Conservation (phyloP, 2,329 filamentous ascomycete species). For the Microascus cirrosus region DNA sequence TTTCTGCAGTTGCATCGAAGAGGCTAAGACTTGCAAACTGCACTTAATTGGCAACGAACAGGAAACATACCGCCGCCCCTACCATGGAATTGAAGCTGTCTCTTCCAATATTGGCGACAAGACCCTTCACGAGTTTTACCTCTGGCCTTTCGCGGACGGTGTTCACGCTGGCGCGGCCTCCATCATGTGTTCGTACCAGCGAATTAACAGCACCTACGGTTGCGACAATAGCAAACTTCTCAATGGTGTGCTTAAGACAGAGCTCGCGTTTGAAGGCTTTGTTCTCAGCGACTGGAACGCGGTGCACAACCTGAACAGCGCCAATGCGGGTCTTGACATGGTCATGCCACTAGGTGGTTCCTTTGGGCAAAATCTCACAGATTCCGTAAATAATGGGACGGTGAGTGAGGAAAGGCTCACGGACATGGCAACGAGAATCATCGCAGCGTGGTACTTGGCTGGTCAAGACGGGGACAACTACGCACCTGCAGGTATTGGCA, state of each 20-base stretch:
- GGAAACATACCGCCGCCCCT: too few relatives aligned
- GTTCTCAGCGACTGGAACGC: constrained; percentile 74
- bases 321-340: constrained; percentile 71
- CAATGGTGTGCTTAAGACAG: constrained; percentile 67
- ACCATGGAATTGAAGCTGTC: too few relatives aligned
- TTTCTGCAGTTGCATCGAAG: too few relatives aligned
- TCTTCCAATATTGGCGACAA: constrained; percentile 60
- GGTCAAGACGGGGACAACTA: constrained; percentile 72
- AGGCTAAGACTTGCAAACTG: too few relatives aligned
- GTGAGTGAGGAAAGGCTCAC: constrained; percentile 79
- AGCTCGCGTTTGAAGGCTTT: constrained; percentile 73
- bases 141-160: constrained; percentile 69
- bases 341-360: constrained; percentile 75
- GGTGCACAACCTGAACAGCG: constrained; percentile 55
- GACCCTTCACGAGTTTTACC: constrained; percentile 64
- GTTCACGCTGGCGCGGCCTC: constrained; percentile 54
- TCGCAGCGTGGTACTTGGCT: constrained; percentile 58
- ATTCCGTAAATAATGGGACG: constrained; percentile 81
- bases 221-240: constrained; percentile 71
- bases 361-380: constrained; percentile 79
- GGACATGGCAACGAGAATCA: constrained; percentile 82
- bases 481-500: too few relatives aligned
- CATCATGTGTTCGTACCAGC: constrained; percentile 62
- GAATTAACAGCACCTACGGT: constrained; percentile 68
- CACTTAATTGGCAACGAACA: too few relatives aligned